Evolutionary conservation across 78 protist species (phyloP), one percentile per base, ranked within the genome.

Genomic region (Protostelium mycophagum): DNA sequence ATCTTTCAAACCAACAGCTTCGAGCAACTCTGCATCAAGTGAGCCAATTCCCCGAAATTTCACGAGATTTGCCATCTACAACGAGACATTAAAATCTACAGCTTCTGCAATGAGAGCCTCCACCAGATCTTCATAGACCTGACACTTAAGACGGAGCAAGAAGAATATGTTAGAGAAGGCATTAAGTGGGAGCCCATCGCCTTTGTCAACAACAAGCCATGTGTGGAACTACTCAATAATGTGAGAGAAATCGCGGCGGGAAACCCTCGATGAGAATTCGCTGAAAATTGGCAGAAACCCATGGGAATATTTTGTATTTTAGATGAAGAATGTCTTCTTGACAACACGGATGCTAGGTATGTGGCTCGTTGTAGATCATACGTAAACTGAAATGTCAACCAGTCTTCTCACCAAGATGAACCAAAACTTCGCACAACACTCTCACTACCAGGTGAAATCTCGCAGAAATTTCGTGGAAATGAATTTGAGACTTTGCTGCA

Each of bases 1-100:
- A 87, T 87, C 38, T 96, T 97, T 63, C 92, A 92, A 86, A 83
- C 84, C 83, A 96, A 96, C 92, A 88, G 94, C 37, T 96, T 96
- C 84, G 98, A 96, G 88, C 97, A 96, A 87, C 93, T 96, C 35
- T 93, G 96, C 91, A 96, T 96, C 86, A 96, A 96, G 88, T 95
- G 89, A 88, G 95, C 88, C 28, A n/a, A n/a, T n/a, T n/a, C n/a
- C n/a, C n/a, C n/a, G n/a, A n/a, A n/a, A n/a, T n/a, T n/a, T n/a
- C n/a, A n/a, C n/a, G n/a, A n/a, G n/a, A 51, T 51, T 51, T 51
- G 31, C 31, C 5, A 51, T 25, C 16, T 51, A 5, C 31, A 51
- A 51, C 16, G 5, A 25, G 5, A 5, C 73, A 16, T 16, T 51
- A 5, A 51, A 5, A 25, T 16, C 16, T 5, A 51, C 73, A 51